Evolutionary conservation across 2,329 filamentous ascomycete genomes (phyloP).

Genomic region (Trichoderma cornu-damae): DNA sequence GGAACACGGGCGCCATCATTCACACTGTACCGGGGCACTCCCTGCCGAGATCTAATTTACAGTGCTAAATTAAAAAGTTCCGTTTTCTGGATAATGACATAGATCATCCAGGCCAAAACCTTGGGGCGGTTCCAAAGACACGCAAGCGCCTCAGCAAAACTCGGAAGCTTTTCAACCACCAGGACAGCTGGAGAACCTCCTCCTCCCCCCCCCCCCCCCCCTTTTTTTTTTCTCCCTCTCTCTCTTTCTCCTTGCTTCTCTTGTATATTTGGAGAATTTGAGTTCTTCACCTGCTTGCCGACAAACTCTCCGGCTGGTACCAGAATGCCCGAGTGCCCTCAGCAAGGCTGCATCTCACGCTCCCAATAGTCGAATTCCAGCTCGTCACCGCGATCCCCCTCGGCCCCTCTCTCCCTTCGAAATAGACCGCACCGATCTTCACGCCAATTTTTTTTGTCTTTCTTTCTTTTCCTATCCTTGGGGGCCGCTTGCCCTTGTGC

Average conservation of each 20-base stretch:
- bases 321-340: conserved; percentile 2
- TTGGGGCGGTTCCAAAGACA: conserved; percentile 16
- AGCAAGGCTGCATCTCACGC: background rate
- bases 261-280: background rate
- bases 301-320: background rate
- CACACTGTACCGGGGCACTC: conserved; percentile 13
- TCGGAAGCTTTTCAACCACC: background rate
- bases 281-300: background rate
- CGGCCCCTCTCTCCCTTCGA: background rate
- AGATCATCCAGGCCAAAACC: conserved; percentile 15
- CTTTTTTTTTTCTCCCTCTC: background rate
- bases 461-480: background rate
- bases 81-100: conserved; percentile 16
- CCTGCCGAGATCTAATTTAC: conserved; percentile 3
- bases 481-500: background rate
- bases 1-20: background rate
- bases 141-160: conserved; percentile 15
- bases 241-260: no score
- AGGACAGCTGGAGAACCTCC: background rate
- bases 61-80: conserved; percentile 11
- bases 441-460: background rate
- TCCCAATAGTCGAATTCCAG: background rate
- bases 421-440: conserved; percentile 8
- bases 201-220: no score
- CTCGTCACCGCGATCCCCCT: conserved; percentile 15